Conservation (phyloP, 2,329 filamentous ascomycete genomes). For the Aspergillus niger region DNA sequence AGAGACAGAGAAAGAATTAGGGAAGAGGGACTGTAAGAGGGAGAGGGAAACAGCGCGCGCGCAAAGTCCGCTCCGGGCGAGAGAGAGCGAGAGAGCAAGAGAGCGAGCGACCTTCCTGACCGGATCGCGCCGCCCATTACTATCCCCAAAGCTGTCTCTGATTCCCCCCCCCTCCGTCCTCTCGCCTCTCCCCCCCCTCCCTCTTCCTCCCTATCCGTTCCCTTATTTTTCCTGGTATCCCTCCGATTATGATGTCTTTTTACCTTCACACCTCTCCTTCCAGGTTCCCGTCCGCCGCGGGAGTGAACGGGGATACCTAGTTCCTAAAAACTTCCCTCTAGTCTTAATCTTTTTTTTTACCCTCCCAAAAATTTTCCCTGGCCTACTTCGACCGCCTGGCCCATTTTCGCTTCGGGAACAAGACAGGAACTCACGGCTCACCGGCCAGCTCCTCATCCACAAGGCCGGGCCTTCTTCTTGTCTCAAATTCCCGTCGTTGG, state of each 20-base stretch:
- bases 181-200: constrained; percentile 25
- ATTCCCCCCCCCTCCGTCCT: constrained; percentile 23
- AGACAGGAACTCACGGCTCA: constrained; percentile 17
- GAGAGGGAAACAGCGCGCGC: neutral
- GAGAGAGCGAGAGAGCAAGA: neutral
- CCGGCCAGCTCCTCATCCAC: constrained; percentile 17
- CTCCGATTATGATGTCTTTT: constrained; percentile 40
- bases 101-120: constrained; percentile 12
- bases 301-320: constrained; percentile 48
- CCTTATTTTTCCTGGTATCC: constrained; percentile 26
- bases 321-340: constrained; percentile 20
- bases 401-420: constrained; percentile 16
- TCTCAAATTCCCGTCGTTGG: constrained; percentile 14
- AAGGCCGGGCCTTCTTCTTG: constrained; percentile 13
- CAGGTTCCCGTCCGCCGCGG: constrained; percentile 46
- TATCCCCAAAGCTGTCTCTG: constrained; percentile 28
- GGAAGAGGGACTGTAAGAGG: too few species aligned
- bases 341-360: constrained; percentile 12
- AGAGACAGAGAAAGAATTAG: neutral
- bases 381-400: constrained; percentile 31
- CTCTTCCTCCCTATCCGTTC: constrained; percentile 18
- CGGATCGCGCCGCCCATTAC: constrained; percentile 36
- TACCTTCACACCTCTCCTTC: constrained; percentile 32
- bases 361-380: constrained; percentile 29
- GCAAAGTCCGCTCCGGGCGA: constrained; percentile 17